Base-by-base conservation (phyloP, 306 rosid species). In the Heteromeles arbutifolia region DNA sequence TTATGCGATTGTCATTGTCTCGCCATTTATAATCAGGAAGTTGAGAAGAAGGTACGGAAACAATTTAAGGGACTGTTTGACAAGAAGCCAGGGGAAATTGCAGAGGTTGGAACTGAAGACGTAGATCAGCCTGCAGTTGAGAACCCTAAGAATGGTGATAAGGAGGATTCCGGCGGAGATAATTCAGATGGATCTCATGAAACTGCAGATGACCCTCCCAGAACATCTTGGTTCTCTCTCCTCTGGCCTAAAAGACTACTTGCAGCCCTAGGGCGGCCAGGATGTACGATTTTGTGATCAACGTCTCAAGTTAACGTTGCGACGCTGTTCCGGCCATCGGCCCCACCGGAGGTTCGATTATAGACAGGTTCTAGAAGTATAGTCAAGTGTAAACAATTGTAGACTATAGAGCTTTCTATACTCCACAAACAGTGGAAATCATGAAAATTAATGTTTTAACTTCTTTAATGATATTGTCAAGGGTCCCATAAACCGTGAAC, bases 41-140 rank as follows among this genome's bases (percentile, higher is more conserved):
- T 85, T 44, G 97, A 90, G 86, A 89, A 71, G 80, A 89, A 84
- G 80, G 96, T 84, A 67, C 82, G 92, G 83, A 95, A 83, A 83
- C 97, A 95, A 73, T 92, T 95, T 72, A 92, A 87, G 85, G 97
- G 98, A 71, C 91, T 92, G 50, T 95, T 95, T 52, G 98, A 92
- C 86, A 95, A 90, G 85, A 95, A 88, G 77, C 99, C 99, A 4
- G 97, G 97, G 72, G 93, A 95, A 83, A 95, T 95, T 59, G 72
- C 97, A 2, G 91, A 87, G 45, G 96, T 28, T 59, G 85, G 86
- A 37, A 76, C 74, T 8, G 85, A 81, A 56, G 84, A 83, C 68
- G 79, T 45, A 34, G 87, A 74, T 66, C 80, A 75, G 76, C 79
- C 67, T 52, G 63, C 82, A 22, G 80, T 84, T 44, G 86, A 86